Evolutionary conservation across 1,284 basidiomycete species (phyloP), one percentile per base, ranked within the genome.

Genomic region (Retiboletus flavoniger): DNA sequence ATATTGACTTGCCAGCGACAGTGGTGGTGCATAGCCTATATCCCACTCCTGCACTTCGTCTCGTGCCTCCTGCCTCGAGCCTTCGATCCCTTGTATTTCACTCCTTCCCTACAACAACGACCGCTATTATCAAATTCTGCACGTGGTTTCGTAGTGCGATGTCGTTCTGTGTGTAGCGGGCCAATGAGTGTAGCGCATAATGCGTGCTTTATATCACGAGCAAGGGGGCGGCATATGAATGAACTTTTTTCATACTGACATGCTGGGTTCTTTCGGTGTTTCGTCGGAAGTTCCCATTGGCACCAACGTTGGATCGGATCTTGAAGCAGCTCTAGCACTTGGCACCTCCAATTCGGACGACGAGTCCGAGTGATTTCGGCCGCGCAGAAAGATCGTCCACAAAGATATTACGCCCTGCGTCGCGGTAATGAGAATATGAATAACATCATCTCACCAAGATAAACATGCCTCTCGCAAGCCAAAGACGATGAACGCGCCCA

Each of bases 1-100:
- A 17, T 54, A 38, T 47, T 62, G 26, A 65, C 47, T 26, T 54
- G 35, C 32, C 50, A 41, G 24, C 6, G 45, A 53, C 70, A 88
- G 85, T 58, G 87, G 87, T 71, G 87, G 86, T 50, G 87, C 87
- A 75, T 90, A 78, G 69, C 54, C 56, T 46, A 53, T 49, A 42
- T 51, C 38, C 50, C 34, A 24, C 40, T 51, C 24, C 26, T 49
- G 44, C 43, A 9, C 52, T 49, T 39, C 31, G 34, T 53, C 42
- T 57, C 31, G 32, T 51, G 47, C 44, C 21, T 29, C 47, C 21
- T 53, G 16, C 51, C 46, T 39, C 41, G 50, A 47, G 47, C 32
- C 26, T 29, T 42, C 50, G 45, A 47, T 46, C 57, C 46, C 43
- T 48, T 66, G 63, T 68, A 59, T 19, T 17, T 32, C 58, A 50